Evolutionary conservation across 2,329 filamentous ascomycete genomes (phyloP), one percentile per base, ranked within the genome.

Genomic region (Venturia effusa): DNA sequence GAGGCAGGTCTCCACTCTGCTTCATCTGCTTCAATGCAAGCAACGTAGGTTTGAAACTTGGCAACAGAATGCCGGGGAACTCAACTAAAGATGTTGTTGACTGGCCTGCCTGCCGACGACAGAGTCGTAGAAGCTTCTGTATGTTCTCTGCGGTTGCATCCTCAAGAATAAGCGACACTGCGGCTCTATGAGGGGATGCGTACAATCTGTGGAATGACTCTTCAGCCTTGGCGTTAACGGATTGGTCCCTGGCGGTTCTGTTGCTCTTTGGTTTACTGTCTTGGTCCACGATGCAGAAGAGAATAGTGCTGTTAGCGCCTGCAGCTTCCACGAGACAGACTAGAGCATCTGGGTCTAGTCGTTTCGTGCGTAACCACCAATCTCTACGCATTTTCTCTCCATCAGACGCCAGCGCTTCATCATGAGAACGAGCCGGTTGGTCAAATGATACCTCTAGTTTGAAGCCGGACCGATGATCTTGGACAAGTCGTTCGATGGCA

Each of bases 31-130:
- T 83, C 2, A 88, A 73, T 0, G 81, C 81, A 54, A 76, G 71
- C 0, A 88, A 74, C 0, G 81, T 85, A 32, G 83, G 81, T 32
- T 79, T 73, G 67, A 88, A 88, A 0, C 84, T 78, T 0, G 81
- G 78, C 2, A 86, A 73, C 1, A 88, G 71, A 4, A 88, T 74
- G 0, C 81, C 82, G 0, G 84, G 85, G 64, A 88, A 87, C 66
- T 88, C 85, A 0, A 88, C 77, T 0, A 88, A 74, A 3, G 24
- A 39, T 22, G 22, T 22, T 13, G 19, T 63, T 34, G 43, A 6
- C 27, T 62, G 63, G 5, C 24, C 51, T 13, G 51, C 24, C 34
- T 55, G 51, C 1, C n/a, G 3, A 59, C 64, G 63, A 55, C 32
- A 59, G 15, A 64, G 59, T 45, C 64, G 48, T 59, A 40, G 43